A percentile compares a stretch with the other conserved stretches of the same genome.
Evolutionary conservation across 768 basidiomycete species (phyloP).

Genomic region (Mycena latifolia): DNA sequence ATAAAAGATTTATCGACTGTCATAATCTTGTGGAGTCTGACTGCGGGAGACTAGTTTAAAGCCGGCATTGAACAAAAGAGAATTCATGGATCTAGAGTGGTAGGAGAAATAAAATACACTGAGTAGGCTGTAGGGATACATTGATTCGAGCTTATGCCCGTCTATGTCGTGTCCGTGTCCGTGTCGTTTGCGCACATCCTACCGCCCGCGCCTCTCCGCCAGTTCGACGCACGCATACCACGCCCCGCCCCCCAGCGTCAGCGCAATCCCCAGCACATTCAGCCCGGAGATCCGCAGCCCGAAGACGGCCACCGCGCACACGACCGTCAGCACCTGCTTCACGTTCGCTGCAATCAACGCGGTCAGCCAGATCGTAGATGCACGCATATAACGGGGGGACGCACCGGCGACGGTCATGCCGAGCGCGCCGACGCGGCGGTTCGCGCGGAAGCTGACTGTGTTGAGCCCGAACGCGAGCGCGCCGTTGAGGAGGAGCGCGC

Average conservation of each 20-base stretch:
- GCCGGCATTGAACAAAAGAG: too few species aligned
- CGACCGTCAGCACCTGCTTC: slow-evolving; percentile 93
- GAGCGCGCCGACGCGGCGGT: slow-evolving; percentile 89
- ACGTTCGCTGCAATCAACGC: slow-evolving; percentile 72
- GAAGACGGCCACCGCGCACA: slow-evolving; percentile 88
- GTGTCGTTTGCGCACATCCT: neutral
- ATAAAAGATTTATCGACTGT: too few species aligned
- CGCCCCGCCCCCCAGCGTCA: slow-evolving; percentile 90
- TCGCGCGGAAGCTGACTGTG: slow-evolving; percentile 96
- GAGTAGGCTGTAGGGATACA: neutral
- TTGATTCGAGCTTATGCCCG: neutral
- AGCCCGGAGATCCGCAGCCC: slow-evolving; percentile 81
- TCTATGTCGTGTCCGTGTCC: neutral
- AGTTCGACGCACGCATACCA: slow-evolving; percentile 82
- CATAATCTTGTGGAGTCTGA: too few species aligned
- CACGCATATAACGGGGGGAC: neutral
- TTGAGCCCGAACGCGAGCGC: slow-evolving; percentile 93
- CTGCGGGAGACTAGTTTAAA: too few species aligned
- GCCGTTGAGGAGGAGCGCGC: slow-evolving; percentile 82
- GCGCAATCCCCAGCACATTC: slow-evolving; percentile 85
- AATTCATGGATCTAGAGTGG: too few species aligned
- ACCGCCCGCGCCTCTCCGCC: slow-evolving; percentile 50
- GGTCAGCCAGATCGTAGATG: too few species aligned
- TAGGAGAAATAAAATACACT: neutral
- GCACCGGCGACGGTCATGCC: slow-evolving; percentile 92